Conservation (phyloP, 2,329 filamentous ascomycete genomes). For the Phyllachora maydis region DNA sequence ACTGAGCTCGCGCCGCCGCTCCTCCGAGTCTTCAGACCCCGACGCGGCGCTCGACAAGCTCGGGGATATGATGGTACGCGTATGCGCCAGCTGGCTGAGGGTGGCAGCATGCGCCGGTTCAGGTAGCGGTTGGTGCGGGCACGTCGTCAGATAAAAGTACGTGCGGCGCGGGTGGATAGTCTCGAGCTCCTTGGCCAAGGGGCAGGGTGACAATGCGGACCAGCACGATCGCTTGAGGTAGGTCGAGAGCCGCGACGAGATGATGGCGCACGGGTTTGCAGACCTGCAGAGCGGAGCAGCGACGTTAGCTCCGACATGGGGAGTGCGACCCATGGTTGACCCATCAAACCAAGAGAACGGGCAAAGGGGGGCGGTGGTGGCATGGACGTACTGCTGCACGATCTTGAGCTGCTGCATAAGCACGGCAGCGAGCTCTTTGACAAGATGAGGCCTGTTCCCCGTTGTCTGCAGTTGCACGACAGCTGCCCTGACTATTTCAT, state of each 20-base stretch:
- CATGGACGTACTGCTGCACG: slow-evolving; percentile 65
- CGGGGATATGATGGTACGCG: slow-evolving; percentile 55
- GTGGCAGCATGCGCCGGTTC: slow-evolving; percentile 31
- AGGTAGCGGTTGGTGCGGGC: slow-evolving; percentile 62
- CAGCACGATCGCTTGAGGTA: slow-evolving; percentile 76
- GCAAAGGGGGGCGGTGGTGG: slow-evolving; percentile 2
- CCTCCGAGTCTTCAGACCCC: slow-evolving; percentile 52
- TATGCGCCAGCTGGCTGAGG: slow-evolving; percentile 22
- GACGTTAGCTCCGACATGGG: slow-evolving; percentile 2
- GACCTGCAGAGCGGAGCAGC: slow-evolving; percentile 36
- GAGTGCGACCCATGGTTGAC: no score
- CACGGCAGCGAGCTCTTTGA: slow-evolving; percentile 77
- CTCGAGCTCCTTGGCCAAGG: slow-evolving; percentile 81
- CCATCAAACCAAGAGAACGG: slow-evolving; percentile 3
- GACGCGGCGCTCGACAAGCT: slow-evolving; percentile 55
- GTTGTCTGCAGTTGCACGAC: slow-evolving; percentile 78
- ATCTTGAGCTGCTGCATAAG: slow-evolving; percentile 58
- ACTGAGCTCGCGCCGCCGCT: slow-evolving; percentile 49
- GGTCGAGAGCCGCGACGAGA: slow-evolving; percentile 74
- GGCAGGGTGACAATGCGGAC: slow-evolving; percentile 63
- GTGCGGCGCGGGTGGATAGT: slow-evolving; percentile 83
- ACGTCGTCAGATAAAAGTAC: slow-evolving; percentile 91
- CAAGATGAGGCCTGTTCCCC: slow-evolving; percentile 77
- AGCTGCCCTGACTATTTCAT: slow-evolving; percentile 85
- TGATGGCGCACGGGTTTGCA: slow-evolving; percentile 84